Base-by-base conservation (phyloP, 441 rosid genomes). In the Corymbia calophylla region DNA sequence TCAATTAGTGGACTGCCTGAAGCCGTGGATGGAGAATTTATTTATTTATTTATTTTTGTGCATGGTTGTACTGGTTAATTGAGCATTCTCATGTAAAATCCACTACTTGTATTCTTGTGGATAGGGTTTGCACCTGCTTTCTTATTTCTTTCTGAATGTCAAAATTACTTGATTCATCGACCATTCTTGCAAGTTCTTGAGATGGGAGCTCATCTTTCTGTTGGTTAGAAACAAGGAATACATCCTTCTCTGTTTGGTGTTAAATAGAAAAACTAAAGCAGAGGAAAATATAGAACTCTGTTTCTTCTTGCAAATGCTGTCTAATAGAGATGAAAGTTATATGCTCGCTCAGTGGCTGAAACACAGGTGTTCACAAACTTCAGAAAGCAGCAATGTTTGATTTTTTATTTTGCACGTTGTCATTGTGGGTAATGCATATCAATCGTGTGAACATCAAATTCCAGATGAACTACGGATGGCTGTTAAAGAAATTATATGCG, bases 391-490 rank as follows among this genome's bases (percentile, higher is more conserved):
- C 82, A 35, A 44, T 73, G 29, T 39, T 73, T 0, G 3, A 39
- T 39, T 47, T 39, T 11, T 73, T 19, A 39, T 73, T 12, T 73
- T 73, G 84, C 17, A 1, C 23, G 51, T 73, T 73, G 84, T 73
- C 51, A 39, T 6, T 21, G 27, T 39, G 84, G 82, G 14, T 73
- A 39, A n/a, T 53, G 47, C 86, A 17, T 70, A 88, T 58, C 64
- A 68, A 77, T 62, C n/a, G 27, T 16, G 1, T 64, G 51, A 77
- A 87, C 48, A 73, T 88, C 51, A 86, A 53, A 88, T 9, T 88
- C 92, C 90, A 97, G 98, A 97, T 95, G 97, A 96, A 77, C 90
- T 97, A 89, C 91, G 98, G 87, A 94, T 94, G 97, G 99, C 98
- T 82, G 99, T 96, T 91, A 97, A 97, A 93, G 98, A 97, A 92